Evolutionary conservation across 331 rosid genomes (phyloP).

Genomic region (Prunus yedoensis): DNA sequence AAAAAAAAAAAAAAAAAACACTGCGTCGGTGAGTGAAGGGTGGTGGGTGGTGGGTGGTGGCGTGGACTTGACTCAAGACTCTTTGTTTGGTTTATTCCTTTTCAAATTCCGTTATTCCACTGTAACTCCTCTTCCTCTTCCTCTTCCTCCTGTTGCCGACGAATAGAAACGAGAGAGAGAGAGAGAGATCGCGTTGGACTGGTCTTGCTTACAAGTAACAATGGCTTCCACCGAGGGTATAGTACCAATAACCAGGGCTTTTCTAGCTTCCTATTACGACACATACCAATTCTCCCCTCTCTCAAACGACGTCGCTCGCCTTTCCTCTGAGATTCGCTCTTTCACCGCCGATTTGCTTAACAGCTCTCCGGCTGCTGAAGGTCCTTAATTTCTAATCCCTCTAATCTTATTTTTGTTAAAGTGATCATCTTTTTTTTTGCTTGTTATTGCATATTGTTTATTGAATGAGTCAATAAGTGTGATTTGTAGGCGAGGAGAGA

Average conservation of each 20-base stretch:
- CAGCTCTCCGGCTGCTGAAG: slow-evolving; percentile 49
- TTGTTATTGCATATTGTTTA: background rate
- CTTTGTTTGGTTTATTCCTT: background rate
- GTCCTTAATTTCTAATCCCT: slow-evolving; percentile 22
- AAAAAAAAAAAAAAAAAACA: background rate
- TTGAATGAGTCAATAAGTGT: background rate
- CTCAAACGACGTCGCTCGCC: slow-evolving; percentile 60
- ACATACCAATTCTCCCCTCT: slow-evolving; percentile 68
- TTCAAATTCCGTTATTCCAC: slow-evolving; percentile 16
- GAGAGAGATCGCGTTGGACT: background rate
- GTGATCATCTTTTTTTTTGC: background rate
- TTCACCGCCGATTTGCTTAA: slow-evolving; percentile 44
- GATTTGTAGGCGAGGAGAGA: slow-evolving; percentile 60
- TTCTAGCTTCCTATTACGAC: slow-evolving; percentile 82
- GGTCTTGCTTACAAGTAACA: background rate
- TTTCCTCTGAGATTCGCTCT: slow-evolving; percentile 67
- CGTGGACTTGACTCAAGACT: background rate
- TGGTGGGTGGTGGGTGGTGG: background rate
- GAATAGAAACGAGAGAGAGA: background rate
- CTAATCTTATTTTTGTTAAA: background rate
- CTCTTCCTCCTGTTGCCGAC: background rate
- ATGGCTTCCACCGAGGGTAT: slow-evolving; percentile 92
- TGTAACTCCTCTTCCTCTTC: slow-evolving; percentile 1
- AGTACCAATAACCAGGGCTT: slow-evolving; percentile 77
- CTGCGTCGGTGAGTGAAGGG: background rate